Evolutionary conservation across 495 filamentous ascomycete species (phyloP).

Genomic region (Penicillium odoratum): DNA sequence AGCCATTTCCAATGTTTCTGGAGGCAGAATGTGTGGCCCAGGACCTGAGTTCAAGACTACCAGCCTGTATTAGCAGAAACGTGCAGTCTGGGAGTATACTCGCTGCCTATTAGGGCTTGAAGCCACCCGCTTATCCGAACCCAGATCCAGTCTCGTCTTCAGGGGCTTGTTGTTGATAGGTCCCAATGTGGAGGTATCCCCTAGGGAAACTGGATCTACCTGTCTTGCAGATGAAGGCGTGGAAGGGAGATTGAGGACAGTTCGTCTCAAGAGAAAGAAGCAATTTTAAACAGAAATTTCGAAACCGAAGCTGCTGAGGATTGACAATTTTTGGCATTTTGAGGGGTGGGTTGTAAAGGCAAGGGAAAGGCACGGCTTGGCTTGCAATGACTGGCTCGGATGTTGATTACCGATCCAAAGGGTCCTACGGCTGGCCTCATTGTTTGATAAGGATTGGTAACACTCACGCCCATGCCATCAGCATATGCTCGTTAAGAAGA

Average conservation of each 20-base stretch:
- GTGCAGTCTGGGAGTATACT: background rate
- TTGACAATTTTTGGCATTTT: too few relatives aligned
- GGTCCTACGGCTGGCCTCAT: background rate
- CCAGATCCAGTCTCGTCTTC: background rate
- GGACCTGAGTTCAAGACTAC: background rate
- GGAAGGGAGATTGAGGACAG: background rate
- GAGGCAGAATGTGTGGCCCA: background rate
- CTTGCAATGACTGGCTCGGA: background rate
- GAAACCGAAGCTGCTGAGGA: background rate
- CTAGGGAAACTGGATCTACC: background rate
- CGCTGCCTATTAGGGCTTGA: background rate
- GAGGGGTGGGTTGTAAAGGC: background rate
- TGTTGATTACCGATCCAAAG: background rate
- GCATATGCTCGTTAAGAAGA: background rate
- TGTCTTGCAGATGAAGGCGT: background rate
- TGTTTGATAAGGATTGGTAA: background rate
- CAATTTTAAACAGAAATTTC: background rate
- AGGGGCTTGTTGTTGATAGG: background rate
- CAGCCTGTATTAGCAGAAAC: background rate
- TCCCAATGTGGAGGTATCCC: background rate
- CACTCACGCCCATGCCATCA: background rate
- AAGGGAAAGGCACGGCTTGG: background rate
- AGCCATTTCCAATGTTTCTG: background rate
- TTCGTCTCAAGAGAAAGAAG: background rate
- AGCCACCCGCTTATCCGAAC: background rate